phyloP scores from a whole-genome alignment of 2,329 filamentous ascomycete genomes.

The Grosmannia huntii region DNA sequence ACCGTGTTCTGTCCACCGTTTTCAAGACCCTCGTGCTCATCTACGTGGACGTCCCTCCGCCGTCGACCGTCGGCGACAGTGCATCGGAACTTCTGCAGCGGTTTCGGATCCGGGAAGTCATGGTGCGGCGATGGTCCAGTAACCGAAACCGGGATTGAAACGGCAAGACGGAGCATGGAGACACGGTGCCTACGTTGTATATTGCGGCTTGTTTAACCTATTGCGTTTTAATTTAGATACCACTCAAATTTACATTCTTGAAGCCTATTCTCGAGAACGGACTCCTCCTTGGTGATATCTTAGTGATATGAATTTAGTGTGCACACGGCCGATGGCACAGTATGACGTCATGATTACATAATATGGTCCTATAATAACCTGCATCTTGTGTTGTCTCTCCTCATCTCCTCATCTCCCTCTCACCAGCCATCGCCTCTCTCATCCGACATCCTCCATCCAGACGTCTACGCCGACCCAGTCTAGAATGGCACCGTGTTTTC shows the following conservation, averaged over 20 bases:
- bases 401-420: background rate
- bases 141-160: slow-evolving; percentile 50
- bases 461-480: background rate
- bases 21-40: slow-evolving; percentile 80
- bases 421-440: background rate
- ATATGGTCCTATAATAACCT: background rate
- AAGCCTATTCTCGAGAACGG: background rate
- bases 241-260: background rate
- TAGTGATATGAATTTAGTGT: background rate
- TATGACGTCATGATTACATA: background rate
- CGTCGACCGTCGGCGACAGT: slow-evolving; percentile 36
- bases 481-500: background rate
- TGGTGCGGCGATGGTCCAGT: slow-evolving; percentile 70
- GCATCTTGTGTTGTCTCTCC: background rate
- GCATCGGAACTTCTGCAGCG: slow-evolving; percentile 50
- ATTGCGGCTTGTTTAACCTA: background rate
- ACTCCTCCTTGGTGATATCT: background rate
- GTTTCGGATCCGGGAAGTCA: slow-evolving; percentile 70
- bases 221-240: background rate
- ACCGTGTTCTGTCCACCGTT: slow-evolving; percentile 80
- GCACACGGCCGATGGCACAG: background rate
- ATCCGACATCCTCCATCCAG: background rate
- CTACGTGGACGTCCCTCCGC: slow-evolving; percentile 82
- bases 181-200: background rate
- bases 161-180: background rate